Conservation (phyloP, 352 stramenopile species). For the Phytophthora ohioensis region DNA sequence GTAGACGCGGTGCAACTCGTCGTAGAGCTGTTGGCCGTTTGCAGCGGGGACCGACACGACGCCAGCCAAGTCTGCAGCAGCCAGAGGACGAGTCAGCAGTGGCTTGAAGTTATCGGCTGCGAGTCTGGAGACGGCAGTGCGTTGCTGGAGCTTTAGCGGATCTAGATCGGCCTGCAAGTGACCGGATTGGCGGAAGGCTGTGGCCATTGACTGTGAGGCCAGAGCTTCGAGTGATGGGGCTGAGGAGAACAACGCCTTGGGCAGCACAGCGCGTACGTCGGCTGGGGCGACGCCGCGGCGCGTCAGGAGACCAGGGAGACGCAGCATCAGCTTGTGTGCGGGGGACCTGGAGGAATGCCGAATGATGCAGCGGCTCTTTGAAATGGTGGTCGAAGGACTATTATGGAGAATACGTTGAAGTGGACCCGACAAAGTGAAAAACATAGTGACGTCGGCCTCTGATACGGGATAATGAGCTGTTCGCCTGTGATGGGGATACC, state of each 20-base stretch:
- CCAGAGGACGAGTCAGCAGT: conserved; percentile 46
- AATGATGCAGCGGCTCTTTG: conserved; percentile 30
- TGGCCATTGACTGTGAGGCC: conserved; percentile 73
- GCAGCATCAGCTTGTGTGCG: conserved; percentile 52
- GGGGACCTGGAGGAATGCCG: conserved; percentile 9
- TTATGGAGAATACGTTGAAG: conserved; percentile 16
- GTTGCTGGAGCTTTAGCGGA: conserved; percentile 58
- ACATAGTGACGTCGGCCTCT: conserved; percentile 6
- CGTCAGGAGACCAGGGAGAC: conserved; percentile 49
- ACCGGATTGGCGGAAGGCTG: conserved; percentile 76
- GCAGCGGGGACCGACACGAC: conserved; percentile 35
- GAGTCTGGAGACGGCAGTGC: conserved; percentile 47
- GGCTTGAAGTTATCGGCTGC: conserved; percentile 56
- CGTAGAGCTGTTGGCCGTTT: conserved; percentile 64
- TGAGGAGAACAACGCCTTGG: conserved; percentile 40
- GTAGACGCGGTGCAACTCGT: conserved; percentile 68
- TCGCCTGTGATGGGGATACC: conserved; percentile 20
- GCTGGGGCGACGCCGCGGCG: conserved; percentile 39
- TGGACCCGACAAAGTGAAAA: neutral
- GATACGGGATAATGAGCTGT: neutral
- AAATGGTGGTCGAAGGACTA: neutral
- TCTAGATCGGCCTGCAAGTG: conserved; percentile 83
- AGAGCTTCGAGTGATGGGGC: conserved; percentile 68
- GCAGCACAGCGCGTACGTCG: conserved; percentile 14
- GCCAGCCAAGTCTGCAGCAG: conserved; percentile 27